These are phyloP conservation scores for Penicillium sp. DNA, from an alignment of 2,329 filamentous ascomycete species.

Conservation along the genomic window DNA sequence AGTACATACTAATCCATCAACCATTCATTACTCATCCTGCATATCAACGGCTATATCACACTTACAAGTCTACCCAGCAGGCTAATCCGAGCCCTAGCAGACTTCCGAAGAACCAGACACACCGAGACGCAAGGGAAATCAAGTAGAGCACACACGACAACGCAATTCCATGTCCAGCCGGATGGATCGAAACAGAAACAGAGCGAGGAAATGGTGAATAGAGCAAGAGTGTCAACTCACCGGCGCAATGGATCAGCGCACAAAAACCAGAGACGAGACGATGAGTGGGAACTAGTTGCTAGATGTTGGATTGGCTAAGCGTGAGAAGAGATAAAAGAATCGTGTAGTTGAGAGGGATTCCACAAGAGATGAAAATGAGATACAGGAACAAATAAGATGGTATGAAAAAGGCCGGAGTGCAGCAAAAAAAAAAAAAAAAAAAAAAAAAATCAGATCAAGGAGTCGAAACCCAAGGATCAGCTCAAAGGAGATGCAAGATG, in stretches of 20 bases:
- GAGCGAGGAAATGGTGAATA: too few relatives aligned
- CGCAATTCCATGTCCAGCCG: too few relatives aligned
- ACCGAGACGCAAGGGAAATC: slow-evolving; percentile 1
- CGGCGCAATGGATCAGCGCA: too few relatives aligned
- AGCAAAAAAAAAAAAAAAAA: slow-evolving; percentile 7
- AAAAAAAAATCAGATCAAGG: slow-evolving; percentile 18
- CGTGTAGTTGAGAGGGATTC: slow-evolving; percentile 27
- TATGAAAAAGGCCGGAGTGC: slow-evolving; percentile 21
- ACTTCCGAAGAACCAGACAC: too few relatives aligned
- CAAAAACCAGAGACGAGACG: slow-evolving; percentile 9
- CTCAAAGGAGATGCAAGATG: slow-evolving; percentile 19
- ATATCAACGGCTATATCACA: slow-evolving; percentile 1
- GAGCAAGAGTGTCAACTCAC: too few relatives aligned
- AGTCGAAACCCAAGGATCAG: slow-evolving; percentile 17
- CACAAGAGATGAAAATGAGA: slow-evolving; percentile 30
- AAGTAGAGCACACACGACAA: not conserved
- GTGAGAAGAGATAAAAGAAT: slow-evolving; percentile 13
- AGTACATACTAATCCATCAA: not conserved
- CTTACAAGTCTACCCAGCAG: slow-evolving; percentile 4
- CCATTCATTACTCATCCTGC: slow-evolving; percentile 2
- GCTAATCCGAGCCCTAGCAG: too few relatives aligned
- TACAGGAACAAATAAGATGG: slow-evolving; percentile 27
- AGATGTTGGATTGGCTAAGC: slow-evolving; percentile 31
- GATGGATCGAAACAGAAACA: too few relatives aligned
- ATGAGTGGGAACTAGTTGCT: slow-evolving; percentile 22